Evolutionary conservation across 805 yeast genomes (phyloP), one percentile per base, ranked within the genome.

Genomic region (Zygosaccharomyces gambellarensis): DNA sequence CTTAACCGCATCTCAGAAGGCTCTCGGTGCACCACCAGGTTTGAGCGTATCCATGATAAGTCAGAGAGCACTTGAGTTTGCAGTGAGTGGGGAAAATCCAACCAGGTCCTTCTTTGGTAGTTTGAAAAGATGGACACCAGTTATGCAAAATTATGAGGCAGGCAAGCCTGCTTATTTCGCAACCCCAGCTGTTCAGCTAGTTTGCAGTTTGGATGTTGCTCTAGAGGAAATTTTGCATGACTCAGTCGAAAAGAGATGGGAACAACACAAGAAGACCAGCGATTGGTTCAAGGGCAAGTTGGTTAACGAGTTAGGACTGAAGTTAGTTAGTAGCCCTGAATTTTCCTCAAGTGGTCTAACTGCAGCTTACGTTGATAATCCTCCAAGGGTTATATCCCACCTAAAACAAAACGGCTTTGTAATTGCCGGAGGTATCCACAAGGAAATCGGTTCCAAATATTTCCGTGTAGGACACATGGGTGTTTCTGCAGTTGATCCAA

Each of bases 401-500:
- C 69, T 87, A 55, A 79, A 82, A 52, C 68, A 75, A 46, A 79
- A 81, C 58, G 90, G 90, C 17, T 80, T 84, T 22, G 81, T 85
- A 31, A 78, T 90, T 43, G 96, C 97, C 41, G 95, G 94, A 44
- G 97, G 97, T 50, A 85, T 90, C 56, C 92, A 87, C 72, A 83
- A 81, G 68, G 88, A 82, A 22, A 81, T 89, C 60, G 83, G 81
- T 42, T 78, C 85, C 51, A 83, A 85, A 67, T 90, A 90, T 73
- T 87, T 92, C 74, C 81, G 98, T 70, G 82, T 90, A 51, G 98
- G 98, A 31, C 98, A 90, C 72, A 92, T 92, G 98, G 97, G 97
- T 54, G 83, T 81, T 51, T 78, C 90, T 42, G 87, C 83, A 10
- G 71, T 79, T 50, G 81, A 82, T 57, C 74, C 70, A 34, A 69